Evolutionary conservation across 306 rosid genomes (phyloP).

Genomic region (Mimosa pudica): DNA sequence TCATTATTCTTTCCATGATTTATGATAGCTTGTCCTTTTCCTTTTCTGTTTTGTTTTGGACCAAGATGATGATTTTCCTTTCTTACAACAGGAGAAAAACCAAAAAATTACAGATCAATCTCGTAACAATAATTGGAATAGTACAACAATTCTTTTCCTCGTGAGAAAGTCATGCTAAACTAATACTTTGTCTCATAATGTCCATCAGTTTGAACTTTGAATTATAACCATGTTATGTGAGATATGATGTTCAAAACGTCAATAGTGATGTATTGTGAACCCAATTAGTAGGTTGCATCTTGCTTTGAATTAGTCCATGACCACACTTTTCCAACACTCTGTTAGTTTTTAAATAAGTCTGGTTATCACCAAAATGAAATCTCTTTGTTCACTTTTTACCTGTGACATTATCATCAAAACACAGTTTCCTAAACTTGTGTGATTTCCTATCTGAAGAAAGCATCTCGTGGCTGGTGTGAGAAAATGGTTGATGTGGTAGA

Average conservation of each 20-base stretch:
- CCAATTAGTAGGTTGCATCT: background rate
- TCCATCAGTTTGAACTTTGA: background rate
- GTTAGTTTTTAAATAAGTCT: conserved; percentile 11
- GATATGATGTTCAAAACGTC: background rate
- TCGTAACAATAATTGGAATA: background rate
- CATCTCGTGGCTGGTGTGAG: conserved; percentile 92
- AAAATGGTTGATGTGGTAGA: conserved; percentile 89
- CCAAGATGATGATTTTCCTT: conserved; percentile 3
- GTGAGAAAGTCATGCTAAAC: conserved; percentile 7
- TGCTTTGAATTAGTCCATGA: conserved; percentile 23
- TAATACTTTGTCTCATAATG: background rate
- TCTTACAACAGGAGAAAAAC: background rate
- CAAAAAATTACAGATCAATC: background rate
- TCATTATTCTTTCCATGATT: conserved; percentile 11
- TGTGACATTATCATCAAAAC: conserved; percentile 12
- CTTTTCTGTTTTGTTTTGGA: background rate
- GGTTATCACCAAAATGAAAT: conserved; percentile 10
- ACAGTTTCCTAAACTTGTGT: background rate
- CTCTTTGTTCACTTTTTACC: background rate
- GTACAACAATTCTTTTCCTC: background rate
- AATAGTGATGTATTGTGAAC: background rate
- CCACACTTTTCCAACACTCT: background rate
- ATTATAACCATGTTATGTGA: conserved; percentile 4
- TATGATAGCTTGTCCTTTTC: background rate
- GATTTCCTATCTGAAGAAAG: conserved; percentile 50